Base-by-base conservation (phyloP, 805 yeast species). In the Priceomyces castillae region DNA sequence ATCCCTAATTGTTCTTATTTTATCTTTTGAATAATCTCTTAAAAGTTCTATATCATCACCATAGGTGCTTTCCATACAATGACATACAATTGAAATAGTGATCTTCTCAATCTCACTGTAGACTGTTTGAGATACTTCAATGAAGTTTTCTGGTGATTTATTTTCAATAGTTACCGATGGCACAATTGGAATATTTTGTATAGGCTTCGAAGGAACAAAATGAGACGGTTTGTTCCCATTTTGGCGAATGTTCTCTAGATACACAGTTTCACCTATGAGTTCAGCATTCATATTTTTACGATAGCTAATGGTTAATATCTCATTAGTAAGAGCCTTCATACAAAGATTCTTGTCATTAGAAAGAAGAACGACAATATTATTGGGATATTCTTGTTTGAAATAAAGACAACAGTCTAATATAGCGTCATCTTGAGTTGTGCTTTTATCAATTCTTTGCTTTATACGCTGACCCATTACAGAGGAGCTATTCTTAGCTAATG, bases 311-410 rank as follows among this genome's bases (percentile, higher is more conserved):
- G 96, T 88, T 35, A 81, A 61, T 0, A 86, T 58, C 2, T 71
- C 81, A 54, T 87, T 82, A 2, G 83, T 62, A 36, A 89, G 62
- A 0, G 96, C 95, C 59, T 85, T 86, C 48, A 78, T 61, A 59
- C 97, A 88, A 7, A 90, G 69, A 57, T 90, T 90, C 52, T 81
- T 84, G 59, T 90, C 97, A 58, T 90, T 86, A 0, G 96, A 84
- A 46, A 90, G 54, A 19, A 87, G 59, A 2, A 90, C 74, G 6
- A 84, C 84, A 17, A 71, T 52, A 9, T 61, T 53, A 3, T 61
- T 52, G 2, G 60, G 53, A 40, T 59, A 50, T 11, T 63, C 61
- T 10, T 66, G 61, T 46, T 76, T 71, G 44, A 83, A 81, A 56
- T 76, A 89, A 19, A 84, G 54, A 52, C 95, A 85, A 58, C 96